Evolutionary conservation across 2,329 filamentous ascomycete species (phyloP).

Genomic region (Fusarium euwallaceae): DNA sequence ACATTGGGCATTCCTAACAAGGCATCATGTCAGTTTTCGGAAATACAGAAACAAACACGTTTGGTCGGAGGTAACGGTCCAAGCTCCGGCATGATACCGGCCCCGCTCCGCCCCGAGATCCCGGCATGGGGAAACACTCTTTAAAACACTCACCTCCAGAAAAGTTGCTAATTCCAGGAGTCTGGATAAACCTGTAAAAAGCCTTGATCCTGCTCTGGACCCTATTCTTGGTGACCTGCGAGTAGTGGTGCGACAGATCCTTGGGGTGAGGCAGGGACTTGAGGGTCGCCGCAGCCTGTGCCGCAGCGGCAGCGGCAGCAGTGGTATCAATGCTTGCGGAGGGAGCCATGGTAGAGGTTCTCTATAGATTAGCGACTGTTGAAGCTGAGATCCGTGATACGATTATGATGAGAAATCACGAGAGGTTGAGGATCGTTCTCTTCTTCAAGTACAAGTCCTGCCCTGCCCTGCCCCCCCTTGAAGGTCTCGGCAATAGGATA

Average conservation of each 20-base stretch:
- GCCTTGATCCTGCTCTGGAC: conserved; percentile 77
- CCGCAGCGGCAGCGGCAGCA: conserved; percentile 10
- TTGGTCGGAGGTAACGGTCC: neutral
- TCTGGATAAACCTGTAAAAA: conserved; percentile 87
- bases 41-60: neutral
- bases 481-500: neutral
- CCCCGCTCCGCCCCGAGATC: conserved; percentile 13
- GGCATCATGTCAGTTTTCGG: conserved; percentile 23
- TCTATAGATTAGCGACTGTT: conserved; percentile 9
- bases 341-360: conserved; percentile 30
- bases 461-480: neutral
- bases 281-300: conserved; percentile 20
- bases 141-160: conserved; percentile 66
- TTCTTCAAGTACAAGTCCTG: conserved; percentile 36
- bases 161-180: conserved; percentile 72
- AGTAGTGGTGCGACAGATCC: conserved; percentile 85
- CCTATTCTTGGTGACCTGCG: conserved; percentile 75
- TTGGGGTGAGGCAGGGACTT: conserved; percentile 61
- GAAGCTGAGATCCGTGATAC: conserved; percentile 3
- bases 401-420: conserved; percentile 10
- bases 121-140: neutral
- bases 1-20: conserved; percentile 80
- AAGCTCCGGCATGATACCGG: neutral
- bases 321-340: conserved; percentile 32
- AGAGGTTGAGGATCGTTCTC: conserved; percentile 13